These are phyloP conservation scores for Ascochyta viciae-villosae DNA, from an alignment of 2,329 filamentous ascomycete genomes.

Conservation along the genomic window DNA sequence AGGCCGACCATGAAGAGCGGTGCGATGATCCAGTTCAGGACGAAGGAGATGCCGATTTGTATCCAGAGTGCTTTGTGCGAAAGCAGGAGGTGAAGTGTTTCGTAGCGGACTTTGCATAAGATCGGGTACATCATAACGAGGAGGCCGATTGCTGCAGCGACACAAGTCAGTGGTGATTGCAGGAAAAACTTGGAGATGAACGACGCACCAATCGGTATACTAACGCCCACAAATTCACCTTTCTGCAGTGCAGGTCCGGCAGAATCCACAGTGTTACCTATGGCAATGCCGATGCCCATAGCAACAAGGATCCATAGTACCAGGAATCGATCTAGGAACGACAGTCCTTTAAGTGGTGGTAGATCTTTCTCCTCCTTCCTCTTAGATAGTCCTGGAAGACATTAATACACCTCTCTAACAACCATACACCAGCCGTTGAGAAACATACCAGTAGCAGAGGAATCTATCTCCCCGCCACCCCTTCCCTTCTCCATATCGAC, in stretches of 20 bases:
- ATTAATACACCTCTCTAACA: background rate
- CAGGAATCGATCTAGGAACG: constrained; percentile 55
- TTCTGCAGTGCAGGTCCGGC: constrained; percentile 69
- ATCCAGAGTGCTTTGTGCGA: constrained; percentile 70
- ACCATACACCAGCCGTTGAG: background rate
- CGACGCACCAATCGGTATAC: constrained; percentile 67
- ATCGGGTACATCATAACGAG: constrained; percentile 96
- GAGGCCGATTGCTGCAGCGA: constrained; percentile 70
- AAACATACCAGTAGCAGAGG: constrained; percentile 3
- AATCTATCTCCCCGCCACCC: background rate
- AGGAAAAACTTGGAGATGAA: background rate
- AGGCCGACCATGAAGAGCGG: constrained; percentile 81
- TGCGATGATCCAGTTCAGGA: constrained; percentile 84
- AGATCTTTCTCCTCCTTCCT: constrained; percentile 10
- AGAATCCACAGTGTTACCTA: constrained; percentile 75
- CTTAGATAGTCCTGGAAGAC: constrained; percentile 4
- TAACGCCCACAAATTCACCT: constrained; percentile 76
- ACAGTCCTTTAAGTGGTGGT: constrained; percentile 50
- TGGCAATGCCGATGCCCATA: constrained; percentile 76
- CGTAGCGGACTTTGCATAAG: constrained; percentile 83
- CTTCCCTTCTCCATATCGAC: constrained; percentile 22
- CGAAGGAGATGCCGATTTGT: constrained; percentile 77
- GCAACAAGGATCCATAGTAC: constrained; percentile 75
- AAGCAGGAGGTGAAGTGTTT: constrained; percentile 74
- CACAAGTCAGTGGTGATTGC: background rate